phyloP scores from a whole-genome alignment of 176 grass and related monocot genomes.

The Carex littledalei region DNA sequence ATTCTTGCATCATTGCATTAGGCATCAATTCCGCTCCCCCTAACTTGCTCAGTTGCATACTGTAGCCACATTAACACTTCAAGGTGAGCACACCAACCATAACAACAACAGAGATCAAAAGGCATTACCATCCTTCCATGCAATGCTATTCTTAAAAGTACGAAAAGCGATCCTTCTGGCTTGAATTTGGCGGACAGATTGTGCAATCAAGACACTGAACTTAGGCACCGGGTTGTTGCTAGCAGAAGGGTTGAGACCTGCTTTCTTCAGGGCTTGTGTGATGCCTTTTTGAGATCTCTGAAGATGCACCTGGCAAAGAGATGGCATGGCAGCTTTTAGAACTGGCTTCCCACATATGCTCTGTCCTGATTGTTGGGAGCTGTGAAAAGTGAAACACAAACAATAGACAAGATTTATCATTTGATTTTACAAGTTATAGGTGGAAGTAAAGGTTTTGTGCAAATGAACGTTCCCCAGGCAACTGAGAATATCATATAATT shows the following conservation, averaged over 20 bases:
- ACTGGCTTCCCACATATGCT: slow-evolving; percentile 62
- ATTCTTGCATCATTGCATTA: neutral
- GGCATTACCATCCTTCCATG: slow-evolving; percentile 28
- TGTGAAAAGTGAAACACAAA: slow-evolving; percentile 25
- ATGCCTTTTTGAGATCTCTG: slow-evolving; percentile 51
- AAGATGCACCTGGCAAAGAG: slow-evolving; percentile 60
- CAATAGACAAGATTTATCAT: slow-evolving; percentile 1
- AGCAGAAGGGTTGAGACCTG: slow-evolving; percentile 48
- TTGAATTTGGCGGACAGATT: slow-evolving; percentile 77
- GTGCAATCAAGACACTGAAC: slow-evolving; percentile 60
- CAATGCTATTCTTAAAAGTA: slow-evolving; percentile 27
- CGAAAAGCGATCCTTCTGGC: slow-evolving; percentile 34
- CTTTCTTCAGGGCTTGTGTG: slow-evolving; percentile 59
- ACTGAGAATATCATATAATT: neutral
- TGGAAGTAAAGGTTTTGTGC: neutral
- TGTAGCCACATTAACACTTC: neutral
- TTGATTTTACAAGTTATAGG: neutral
- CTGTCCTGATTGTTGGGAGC: slow-evolving; percentile 46
- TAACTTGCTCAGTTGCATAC: slow-evolving; percentile 10
- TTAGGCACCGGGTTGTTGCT: slow-evolving; percentile 44
- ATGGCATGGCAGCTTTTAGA: slow-evolving; percentile 56
- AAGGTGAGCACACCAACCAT: neutral
- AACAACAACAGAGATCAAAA: slow-evolving; percentile 12
- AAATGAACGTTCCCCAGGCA: neutral
- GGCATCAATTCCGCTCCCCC: neutral